Evolutionary conservation across 2,329 filamentous ascomycete species (phyloP), one percentile per base, ranked within the genome.

Genomic region (Atkinsonella hypoxylon): DNA sequence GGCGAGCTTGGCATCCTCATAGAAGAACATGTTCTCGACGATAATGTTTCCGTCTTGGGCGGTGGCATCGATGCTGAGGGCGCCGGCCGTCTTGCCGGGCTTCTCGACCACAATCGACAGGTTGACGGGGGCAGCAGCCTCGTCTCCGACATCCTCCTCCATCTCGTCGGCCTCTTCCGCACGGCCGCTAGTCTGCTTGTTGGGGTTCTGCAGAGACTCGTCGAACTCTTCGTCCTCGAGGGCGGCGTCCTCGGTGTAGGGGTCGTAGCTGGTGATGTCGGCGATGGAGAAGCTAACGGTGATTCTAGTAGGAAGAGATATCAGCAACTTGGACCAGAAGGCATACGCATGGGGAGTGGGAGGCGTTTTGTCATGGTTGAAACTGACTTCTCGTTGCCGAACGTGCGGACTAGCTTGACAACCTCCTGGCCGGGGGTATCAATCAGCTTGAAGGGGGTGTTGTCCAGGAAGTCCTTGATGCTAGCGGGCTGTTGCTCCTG

Each of bases 1-100:
- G 41, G 91, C 89, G 56, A 94, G 73, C 52, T 85, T 82, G 54
- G 85, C 76, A 59, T 90, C 83, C 60, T 80, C 75, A 74, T 89
- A 94, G 77, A 89, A 91, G 70, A 85, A 89, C 62, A 97, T 80
- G 71, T 93, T 91, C 66, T 96, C 87, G 63, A 97, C 85, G 60
- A 89, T 75, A 67, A 97, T 84, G 66, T 82, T 75, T 61, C 90
- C 89, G 59, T 95, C 87, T 71, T 93, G 85, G 32, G 88, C 89
- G 54, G 86, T 75, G 53, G 89, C 86, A 68, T 95, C 89, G 60
- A 98, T 82, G 69, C 86, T 83, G 56, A 98, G 78, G 30, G 89
- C 89, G 54, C 91, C 90, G 26, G 58, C 46, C 20, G 62, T 59
- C 64, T 87, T 85, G 70, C 79, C 80, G 53, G 85, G 77, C 76